These are phyloP conservation scores for Candida mattraensis DNA, from an alignment of 805 yeast genomes.

Conservation along the genomic window DNA sequence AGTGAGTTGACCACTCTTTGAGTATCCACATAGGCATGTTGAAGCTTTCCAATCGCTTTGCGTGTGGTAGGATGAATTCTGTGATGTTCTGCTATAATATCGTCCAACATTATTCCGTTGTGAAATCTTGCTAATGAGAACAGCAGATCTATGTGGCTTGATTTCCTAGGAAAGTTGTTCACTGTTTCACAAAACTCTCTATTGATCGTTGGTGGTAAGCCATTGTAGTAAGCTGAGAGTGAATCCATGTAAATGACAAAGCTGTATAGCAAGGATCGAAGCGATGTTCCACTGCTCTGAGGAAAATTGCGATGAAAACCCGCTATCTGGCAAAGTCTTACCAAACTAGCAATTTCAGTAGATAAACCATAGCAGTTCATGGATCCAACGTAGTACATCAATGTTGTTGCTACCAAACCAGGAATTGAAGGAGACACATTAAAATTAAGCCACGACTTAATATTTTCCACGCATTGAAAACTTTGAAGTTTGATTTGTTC, in stretches of 20 bases:
- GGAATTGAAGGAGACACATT: conserved; percentile 23
- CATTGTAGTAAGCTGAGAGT: conserved; percentile 22
- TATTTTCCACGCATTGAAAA: conserved; percentile 22
- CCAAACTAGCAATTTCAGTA: conserved; percentile 17
- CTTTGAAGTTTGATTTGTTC: conserved; percentile 13
- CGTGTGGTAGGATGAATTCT: conserved; percentile 13
- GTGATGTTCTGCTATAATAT: conserved; percentile 19
- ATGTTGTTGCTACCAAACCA: conserved; percentile 15
- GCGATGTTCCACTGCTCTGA: conserved; percentile 9
- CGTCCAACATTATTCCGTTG: conserved; percentile 19
- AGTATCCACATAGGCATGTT: conserved; percentile 8
- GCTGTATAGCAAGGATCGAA: conserved; percentile 21
- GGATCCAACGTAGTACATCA: conserved; percentile 24
- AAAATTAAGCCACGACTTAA: conserved; percentile 17
- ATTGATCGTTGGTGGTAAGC: conserved; percentile 22
- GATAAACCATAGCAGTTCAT: conserved; percentile 19
- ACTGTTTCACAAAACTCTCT: conserved; percentile 18
- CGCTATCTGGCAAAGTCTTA: conserved; percentile 17
- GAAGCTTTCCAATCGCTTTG: conserved; percentile 8
- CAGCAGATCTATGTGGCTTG: conserved; percentile 12
- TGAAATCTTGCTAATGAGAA: conserved; percentile 19
- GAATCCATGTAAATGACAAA: conserved; percentile 25
- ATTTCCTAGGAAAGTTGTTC: conserved; percentile 12
- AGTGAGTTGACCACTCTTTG: conserved; percentile 11
- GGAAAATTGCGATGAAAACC: conserved; percentile 23